Percentiles rank a stretch among this genome's conserved stretches.
phyloP scores from a whole-genome alignment of 352 stramenopile genomes.

The Pythium aquatile region DNA sequence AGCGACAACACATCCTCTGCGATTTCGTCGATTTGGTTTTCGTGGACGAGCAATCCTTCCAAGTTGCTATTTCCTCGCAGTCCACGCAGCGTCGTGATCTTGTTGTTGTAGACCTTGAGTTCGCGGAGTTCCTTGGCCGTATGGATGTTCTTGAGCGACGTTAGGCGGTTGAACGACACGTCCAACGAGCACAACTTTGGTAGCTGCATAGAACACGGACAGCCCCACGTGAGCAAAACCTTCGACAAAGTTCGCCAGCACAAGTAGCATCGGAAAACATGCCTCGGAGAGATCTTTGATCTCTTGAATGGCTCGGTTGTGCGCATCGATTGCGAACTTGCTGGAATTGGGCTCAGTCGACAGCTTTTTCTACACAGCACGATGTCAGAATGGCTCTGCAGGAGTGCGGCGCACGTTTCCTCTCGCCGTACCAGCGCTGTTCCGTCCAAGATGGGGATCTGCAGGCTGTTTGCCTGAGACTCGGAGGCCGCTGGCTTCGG shows the following conservation, averaged over 20 bases:
- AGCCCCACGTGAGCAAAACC: not conserved
- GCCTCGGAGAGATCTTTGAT: constrained; percentile 68
- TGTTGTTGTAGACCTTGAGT: constrained; percentile 84
- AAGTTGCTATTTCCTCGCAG: constrained; percentile 61
- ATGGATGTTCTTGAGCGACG: constrained; percentile 51
- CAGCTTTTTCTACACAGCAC: constrained; percentile 30
- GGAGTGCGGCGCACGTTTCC: too few species aligned
- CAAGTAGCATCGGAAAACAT: not conserved
- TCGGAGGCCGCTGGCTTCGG: not conserved
- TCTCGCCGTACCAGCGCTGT: constrained; percentile 16
- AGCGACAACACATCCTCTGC: constrained; percentile 57
- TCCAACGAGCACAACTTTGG: constrained; percentile 73
- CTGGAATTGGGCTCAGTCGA: constrained; percentile 72
- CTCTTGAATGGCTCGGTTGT: constrained; percentile 66
- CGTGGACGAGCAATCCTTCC: constrained; percentile 62
- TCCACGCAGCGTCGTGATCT: constrained; percentile 46
- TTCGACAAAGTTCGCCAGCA: too few species aligned
- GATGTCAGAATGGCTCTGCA: not conserved
- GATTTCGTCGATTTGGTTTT: constrained; percentile 72
- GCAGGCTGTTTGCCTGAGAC: constrained; percentile 9
- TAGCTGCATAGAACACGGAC: constrained; percentile 31
- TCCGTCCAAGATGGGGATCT: constrained; percentile 19
- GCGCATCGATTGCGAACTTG: constrained; percentile 76
- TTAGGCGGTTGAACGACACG: constrained; percentile 76
- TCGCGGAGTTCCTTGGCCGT: constrained; percentile 64